Evolutionary conservation across 371 early-diverging fungal genomes (phyloP), one percentile per base, ranked within the genome.

Genomic region (Furculomyces boomerangus): DNA sequence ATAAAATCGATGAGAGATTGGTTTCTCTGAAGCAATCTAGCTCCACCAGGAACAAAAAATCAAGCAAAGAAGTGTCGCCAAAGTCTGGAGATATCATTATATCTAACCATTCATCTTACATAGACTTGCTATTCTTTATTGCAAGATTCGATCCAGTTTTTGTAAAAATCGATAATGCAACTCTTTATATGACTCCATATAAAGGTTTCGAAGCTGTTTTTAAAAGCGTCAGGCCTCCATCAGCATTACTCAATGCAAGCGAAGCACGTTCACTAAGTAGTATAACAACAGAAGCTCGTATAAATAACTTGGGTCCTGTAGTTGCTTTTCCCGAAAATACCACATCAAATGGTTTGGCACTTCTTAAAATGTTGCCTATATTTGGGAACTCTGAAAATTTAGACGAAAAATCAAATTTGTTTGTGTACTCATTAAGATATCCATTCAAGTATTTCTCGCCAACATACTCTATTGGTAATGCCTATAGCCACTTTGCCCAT

Each of bases 271-370:
- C 65, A 27, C 57, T 65, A 32, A 43, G 31, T 14, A 30, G 28
- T 10, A 53, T 69, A 20, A 63, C 75, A 2, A 61, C 65, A 39
- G 56, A 72, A 25, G 75, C 78, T 41, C 70, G 75, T 18, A 50
- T 61, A 32, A 66, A 61, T 14, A 39, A 57, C 14, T 31, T 57
- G 50, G 81, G 86, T 0, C 90, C 93, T 5, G 71, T 90, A 16
- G 80, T 84, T 40, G 71, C 90, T 7, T 87, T 90, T 55, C 81
- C 90, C 0, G 93, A 89, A 76, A 88, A 81, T 24, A 87, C 93
- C 0, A 90, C 93, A 1, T 80, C 86, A 37, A 92, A 92, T 67
- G 86, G 87, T 31, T 74, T 86, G 7, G 91, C 88, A 0, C 64
- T 92, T 40, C 70, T 90, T 16, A 78, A 81, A 57, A 77, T 88